Percentiles rank a stretch among this genome's conserved stretches.
Evolutionary conservation across 805 yeast genomes (phyloP).

Genomic region (Tanozyma kutaoensis): DNA sequence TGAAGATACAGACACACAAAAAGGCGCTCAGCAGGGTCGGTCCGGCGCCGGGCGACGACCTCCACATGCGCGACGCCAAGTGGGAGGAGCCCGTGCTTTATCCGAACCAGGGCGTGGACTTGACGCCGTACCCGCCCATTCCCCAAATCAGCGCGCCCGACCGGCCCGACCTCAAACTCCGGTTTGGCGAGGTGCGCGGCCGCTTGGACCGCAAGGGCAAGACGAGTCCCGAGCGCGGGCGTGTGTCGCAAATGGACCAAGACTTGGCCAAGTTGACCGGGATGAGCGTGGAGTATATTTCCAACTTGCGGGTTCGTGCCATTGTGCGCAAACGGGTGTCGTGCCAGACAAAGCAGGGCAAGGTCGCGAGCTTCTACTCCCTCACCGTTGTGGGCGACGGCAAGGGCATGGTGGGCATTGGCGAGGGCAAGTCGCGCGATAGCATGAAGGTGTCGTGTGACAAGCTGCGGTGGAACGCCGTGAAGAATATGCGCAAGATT

Average conservation of each 20-base stretch:
- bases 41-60: constrained; percentile 31
- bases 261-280: constrained; percentile 56
- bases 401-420: constrained; percentile 88
- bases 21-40: background rate
- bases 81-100: constrained; percentile 54
- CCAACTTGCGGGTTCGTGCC: constrained; percentile 49
- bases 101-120: constrained; percentile 34
- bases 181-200: constrained; percentile 18
- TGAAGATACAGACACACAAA: constrained; percentile 4
- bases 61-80: constrained; percentile 53
- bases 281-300: constrained; percentile 46
- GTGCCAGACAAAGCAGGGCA: constrained; percentile 88
- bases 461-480: constrained; percentile 90
- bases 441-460: constrained; percentile 62
- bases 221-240: too few relatives aligned
- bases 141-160: constrained; percentile 44
- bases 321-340: constrained; percentile 69
- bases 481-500: constrained; percentile 66
- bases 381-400: constrained; percentile 86
- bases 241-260: constrained; percentile 35
- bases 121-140: constrained; percentile 43
- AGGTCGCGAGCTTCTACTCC: constrained; percentile 69
- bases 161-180: constrained; percentile 24
- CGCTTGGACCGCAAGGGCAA: too few relatives aligned
- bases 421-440: constrained; percentile 83